A percentile compares a stretch with the other conserved stretches of the same genome.
Evolutionary conservation across 2,329 filamentous ascomycete genomes (phyloP).

Genomic region (Dactylellina leptospora): DNA sequence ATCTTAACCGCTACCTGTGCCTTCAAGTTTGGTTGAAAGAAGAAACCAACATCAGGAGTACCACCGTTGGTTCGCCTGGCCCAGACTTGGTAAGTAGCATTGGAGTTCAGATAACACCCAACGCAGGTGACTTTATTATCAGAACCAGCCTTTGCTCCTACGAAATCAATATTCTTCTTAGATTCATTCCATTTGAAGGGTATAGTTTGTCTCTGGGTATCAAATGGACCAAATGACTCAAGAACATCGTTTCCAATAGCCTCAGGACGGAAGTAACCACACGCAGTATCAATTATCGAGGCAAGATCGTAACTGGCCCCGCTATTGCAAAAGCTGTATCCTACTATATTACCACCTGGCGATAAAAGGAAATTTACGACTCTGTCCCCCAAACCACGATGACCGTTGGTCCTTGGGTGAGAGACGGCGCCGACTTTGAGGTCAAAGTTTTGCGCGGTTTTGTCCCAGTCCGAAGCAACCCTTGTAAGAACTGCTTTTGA

Average conservation of each 20-base stretch:
- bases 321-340: slow-evolving; percentile 4
- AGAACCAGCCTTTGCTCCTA: background rate
- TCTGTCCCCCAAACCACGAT: background rate
- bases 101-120: slow-evolving; percentile 3
- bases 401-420: background rate
- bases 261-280: background rate
- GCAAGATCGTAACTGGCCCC: background rate
- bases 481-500: background rate
- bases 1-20: background rate
- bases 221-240: slow-evolving; percentile 1
- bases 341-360: background rate
- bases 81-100: slow-evolving; percentile 3
- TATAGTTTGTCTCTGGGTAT: background rate
- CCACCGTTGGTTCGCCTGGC: background rate
- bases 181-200: background rate
- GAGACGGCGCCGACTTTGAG: slow-evolving; percentile 3
- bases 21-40: slow-evolving; percentile 8
- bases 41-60: slow-evolving; percentile 3
- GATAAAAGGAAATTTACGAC: background rate
- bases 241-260: background rate
- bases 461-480: background rate
- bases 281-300: background rate
- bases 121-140: background rate
- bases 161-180: background rate
- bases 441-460: slow-evolving; percentile 13